Conservation (phyloP, 176 grass and related monocot genomes). For the Ensete glaucum region DNA sequence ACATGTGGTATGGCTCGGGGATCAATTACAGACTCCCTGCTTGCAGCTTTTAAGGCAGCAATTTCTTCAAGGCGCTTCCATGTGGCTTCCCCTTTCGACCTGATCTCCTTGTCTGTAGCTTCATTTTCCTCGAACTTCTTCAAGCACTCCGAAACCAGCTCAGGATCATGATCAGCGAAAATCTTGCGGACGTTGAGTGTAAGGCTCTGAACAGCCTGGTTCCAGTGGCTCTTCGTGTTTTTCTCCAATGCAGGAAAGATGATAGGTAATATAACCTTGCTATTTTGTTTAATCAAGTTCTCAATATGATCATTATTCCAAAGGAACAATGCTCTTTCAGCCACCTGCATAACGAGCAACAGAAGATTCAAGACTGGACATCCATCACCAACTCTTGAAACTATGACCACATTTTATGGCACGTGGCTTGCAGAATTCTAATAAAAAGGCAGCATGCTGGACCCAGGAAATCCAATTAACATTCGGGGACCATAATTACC, state of each 20-base stretch:
- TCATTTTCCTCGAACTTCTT: constrained; percentile 12
- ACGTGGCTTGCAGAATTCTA: too few relatives aligned
- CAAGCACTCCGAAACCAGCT: constrained; percentile 1
- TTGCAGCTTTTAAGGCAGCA: neutral
- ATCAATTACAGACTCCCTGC: neutral
- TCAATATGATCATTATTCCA: constrained; percentile 13
- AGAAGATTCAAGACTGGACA: neutral
- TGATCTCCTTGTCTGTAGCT: neutral
- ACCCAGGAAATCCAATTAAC: too few relatives aligned
- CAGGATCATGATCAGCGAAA: constrained; percentile 14
- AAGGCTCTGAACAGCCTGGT: constrained; percentile 15
- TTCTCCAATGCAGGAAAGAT: constrained; percentile 6
- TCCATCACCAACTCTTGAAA: too few relatives aligned
- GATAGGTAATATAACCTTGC: constrained; percentile 3
- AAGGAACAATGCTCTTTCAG: constrained; percentile 14
- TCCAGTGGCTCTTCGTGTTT: constrained; percentile 5
- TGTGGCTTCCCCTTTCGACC: constrained; percentile 1
- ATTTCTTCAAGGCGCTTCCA: constrained; percentile 6
- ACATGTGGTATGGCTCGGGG: neutral
- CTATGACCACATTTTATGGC: too few relatives aligned
- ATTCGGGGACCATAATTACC: too few relatives aligned
- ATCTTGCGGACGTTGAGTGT: constrained; percentile 7
- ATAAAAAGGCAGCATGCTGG: too few relatives aligned
- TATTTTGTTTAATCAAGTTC: constrained; percentile 10
- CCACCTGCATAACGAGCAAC: neutral